Base-by-base conservation (phyloP, 2,329 filamentous ascomycete genomes). In the Exophiala xenobiotica region DNA sequence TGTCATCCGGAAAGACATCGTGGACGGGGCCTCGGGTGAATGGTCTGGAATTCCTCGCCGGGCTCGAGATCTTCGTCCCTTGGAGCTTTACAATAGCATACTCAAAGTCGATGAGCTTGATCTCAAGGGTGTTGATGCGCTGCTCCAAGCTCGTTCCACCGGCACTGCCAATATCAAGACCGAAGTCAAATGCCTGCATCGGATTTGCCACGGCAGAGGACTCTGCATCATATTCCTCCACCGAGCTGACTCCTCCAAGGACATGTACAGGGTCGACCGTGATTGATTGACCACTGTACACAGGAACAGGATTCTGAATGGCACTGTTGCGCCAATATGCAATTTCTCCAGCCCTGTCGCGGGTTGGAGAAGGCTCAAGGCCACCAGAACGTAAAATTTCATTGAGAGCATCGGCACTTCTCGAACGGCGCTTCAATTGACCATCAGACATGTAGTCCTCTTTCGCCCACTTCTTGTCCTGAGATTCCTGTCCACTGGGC, bases 41-140 rank as follows among this genome's bases (percentile, higher is more conserved):
- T 16, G 41, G 41, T 39, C 23, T 45, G 6, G 43, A 19, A 12
- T 47, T 38, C 16, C 57, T 24, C 14, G 50, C 37, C 4, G 59
- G 54, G 43, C 55, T 56, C 11, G 50, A 29, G 29, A 61, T 51
- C 9, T 64, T 58, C 23, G 58, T 65, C 40, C 65, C 69, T 58
- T 77, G 74, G 52, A 77, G 67, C 46, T 74, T 71, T 1, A 73
- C 72, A 53, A 77, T 73, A 4, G 74, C 74, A 49, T 74, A 74
- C 56, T 77, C 74, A 3, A 77, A 65, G 41, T 77, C 74, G 56
- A 76, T 75, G 43, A 77, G 61, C 53, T 77, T 77, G 18, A 77
- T 74, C 53, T 77, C 74, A 5, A 77, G 62, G 0, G 74, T 77
- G 26, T 71, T 72, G n/a, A 77, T 56, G 40, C 74, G 67, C 48